A percentile compares a stretch with the other conserved stretches of the same genome.
These are phyloP conservation scores for Penicillium sp. DNA, from an alignment of 2,329 filamentous ascomycete genomes.

Conservation along the genomic window DNA sequence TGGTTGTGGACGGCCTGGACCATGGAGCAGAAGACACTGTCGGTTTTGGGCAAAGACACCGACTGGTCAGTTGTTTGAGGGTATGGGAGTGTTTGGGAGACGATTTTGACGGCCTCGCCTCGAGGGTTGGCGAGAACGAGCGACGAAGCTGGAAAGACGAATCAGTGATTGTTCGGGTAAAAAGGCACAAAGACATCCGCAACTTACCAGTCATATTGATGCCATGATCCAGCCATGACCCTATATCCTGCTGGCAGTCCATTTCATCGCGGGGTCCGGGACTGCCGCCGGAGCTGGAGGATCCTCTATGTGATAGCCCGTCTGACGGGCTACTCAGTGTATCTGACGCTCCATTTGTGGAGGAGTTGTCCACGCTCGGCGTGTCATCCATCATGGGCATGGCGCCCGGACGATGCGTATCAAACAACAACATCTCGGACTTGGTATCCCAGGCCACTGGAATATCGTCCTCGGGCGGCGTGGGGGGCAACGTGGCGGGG, in stretches of 20 bases:
- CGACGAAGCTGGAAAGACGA: slow-evolving; percentile 36
- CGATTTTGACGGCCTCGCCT: slow-evolving; percentile 55
- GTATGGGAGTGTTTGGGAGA: slow-evolving; percentile 63
- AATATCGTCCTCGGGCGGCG: slow-evolving; percentile 45
- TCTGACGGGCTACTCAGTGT: slow-evolving; percentile 34
- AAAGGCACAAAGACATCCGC: background rate
- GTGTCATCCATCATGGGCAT: slow-evolving; percentile 32
- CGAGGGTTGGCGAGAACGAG: slow-evolving; percentile 38
- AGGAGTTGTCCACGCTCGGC: slow-evolving; percentile 30
- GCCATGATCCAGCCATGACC: slow-evolving; percentile 41
- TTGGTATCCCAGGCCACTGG: slow-evolving; percentile 40
- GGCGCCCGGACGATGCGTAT: slow-evolving; percentile 29
- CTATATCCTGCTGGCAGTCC: slow-evolving; percentile 34
- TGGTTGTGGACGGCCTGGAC: slow-evolving; percentile 58
- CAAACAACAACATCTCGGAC: slow-evolving; percentile 34
- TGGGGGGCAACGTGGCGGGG: slow-evolving; percentile 40
- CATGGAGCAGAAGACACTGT: slow-evolving; percentile 55
- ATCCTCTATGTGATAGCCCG: slow-evolving; percentile 29
- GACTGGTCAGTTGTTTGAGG: slow-evolving; percentile 44
- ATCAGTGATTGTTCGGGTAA: slow-evolving; percentile 4
- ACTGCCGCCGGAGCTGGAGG: slow-evolving; percentile 35
- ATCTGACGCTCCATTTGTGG: slow-evolving; percentile 30
- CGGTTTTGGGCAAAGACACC: slow-evolving; percentile 29
- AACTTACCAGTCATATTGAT: slow-evolving; percentile 41
- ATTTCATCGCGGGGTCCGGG: slow-evolving; percentile 33